Evolutionary conservation across 495 filamentous ascomycete species (phyloP), one percentile per base, ranked within the genome.

Genomic region (Aspergillus homomorphus): DNA sequence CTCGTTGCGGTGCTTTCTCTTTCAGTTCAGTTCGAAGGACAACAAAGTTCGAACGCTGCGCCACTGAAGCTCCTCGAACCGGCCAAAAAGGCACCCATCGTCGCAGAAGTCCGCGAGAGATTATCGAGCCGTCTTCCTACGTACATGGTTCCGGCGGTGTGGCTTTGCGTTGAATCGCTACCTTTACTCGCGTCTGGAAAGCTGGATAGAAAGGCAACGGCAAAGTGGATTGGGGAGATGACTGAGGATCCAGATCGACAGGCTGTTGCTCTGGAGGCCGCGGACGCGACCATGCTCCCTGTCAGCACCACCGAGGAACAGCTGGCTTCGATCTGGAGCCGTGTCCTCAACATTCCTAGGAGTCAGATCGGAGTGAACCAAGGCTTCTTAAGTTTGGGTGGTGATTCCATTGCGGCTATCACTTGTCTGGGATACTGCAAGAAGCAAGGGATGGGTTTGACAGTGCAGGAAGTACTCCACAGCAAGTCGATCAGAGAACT

Each of bases 381-480:
- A 59, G 82, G 78, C 59, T 89, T 90, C 66, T 75, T 89, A 60
- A 75, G 72, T 21, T 73, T 87, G 9, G 87, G 87, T 15, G 87
- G 87, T 42, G 87, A 90, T 60, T 89, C 86, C 1, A 87, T 90
- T 49, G 79, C 81, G 12, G 86, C 86, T 1, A 89, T 90, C 80
- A 85, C 84, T 10, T 85, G 84, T 18, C 77, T 83, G 60, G 78
- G 78, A 15, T 66, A 73, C 15, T 77, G 74, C 58, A 81, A 77
- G 62, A 77, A 77, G 63, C 68, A 77, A 38, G 79, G 79, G 2
- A 63, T 87, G 50, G 72, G 77, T 5, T 57, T 88, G 7, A 84
- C 78, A 6, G 85, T 88, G 4, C 75, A 79, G 50, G 75, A 80
- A 19, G 63, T 82, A 1, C 65, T 82, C 14, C 78, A 73, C 22